phyloP scores from a whole-genome alignment of 805 yeast genomes.

The Vanderwaltozyma polyspora region DNA sequence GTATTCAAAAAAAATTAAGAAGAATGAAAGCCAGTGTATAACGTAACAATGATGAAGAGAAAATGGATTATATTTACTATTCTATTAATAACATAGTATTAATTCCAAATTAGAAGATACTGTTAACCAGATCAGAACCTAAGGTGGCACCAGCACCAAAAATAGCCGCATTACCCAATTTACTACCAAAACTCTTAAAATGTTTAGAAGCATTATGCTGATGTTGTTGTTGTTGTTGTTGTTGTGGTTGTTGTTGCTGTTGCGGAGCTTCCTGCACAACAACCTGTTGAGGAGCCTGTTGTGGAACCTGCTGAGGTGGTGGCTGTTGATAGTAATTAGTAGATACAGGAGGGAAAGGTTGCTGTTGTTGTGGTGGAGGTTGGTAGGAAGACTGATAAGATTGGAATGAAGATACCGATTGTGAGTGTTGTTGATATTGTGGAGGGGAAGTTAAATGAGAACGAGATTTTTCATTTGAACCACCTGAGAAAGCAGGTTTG shows the following conservation, averaged over 20 bases:
- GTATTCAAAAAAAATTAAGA: no score
- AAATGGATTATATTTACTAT: no score
- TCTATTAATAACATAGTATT: no score
- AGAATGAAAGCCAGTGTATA: no score
- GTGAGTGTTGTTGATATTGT: conserved; percentile 4
- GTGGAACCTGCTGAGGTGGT: conserved; percentile 28
- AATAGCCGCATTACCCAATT: conserved; percentile 83
- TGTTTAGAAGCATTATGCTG: conserved; percentile 20
- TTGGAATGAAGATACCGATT: conserved; percentile 3
- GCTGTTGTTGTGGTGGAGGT: conserved; percentile 14
- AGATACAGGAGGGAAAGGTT: conserved; percentile 44
- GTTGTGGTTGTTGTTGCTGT: conserved; percentile 24
- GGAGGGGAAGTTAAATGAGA: conserved; percentile 13
- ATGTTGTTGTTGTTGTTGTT: conserved; percentile 22
- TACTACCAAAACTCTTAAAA: conserved; percentile 59
- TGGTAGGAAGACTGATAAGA: conserved; percentile 1
- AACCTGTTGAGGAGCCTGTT: conserved; percentile 24
- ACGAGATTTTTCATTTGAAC: conserved; percentile 5
- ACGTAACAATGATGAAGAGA: no score
- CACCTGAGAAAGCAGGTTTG: conserved; percentile 25
- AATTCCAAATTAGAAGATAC: conserved; percentile 58
- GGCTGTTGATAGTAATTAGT: conserved; percentile 35
- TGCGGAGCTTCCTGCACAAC: conserved; percentile 19
- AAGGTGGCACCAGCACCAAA: conserved; percentile 96
- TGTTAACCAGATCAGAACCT: conserved; percentile 71